Evolutionary conservation across 805 yeast genomes (phyloP).

Genomic region (Nakazawaea anatomiae): DNA sequence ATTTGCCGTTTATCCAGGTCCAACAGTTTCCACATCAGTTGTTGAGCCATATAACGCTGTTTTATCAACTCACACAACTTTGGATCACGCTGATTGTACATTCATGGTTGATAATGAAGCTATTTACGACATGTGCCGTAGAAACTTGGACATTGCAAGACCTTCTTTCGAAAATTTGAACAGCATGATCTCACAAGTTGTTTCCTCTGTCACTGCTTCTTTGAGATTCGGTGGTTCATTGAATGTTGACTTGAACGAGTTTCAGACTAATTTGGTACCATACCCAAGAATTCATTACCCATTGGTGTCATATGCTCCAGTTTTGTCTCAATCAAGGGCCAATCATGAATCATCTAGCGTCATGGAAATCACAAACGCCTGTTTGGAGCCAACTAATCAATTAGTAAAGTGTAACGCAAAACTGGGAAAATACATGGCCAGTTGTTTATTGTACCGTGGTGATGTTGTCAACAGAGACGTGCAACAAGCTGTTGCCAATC

Average conservation of each 20-base stretch:
- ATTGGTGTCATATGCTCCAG: constrained; percentile 88
- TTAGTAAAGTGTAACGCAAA: constrained; percentile 95
- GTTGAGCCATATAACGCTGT: constrained; percentile 95
- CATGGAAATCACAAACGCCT: constrained; percentile 83
- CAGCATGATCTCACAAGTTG: constrained; percentile 86
- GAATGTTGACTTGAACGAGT: constrained; percentile 89
- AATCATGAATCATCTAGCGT: constrained; percentile 86
- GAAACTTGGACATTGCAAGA: constrained; percentile 80
- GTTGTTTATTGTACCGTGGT: constrained; percentile 88
- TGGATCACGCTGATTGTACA: constrained; percentile 93
- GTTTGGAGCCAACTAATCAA: constrained; percentile 92
- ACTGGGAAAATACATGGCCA: constrained; percentile 90
- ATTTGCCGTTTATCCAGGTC: constrained; percentile 93
- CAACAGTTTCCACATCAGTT: constrained; percentile 85
- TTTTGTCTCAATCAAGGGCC: constrained; percentile 75
- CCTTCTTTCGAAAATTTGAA: constrained; percentile 77
- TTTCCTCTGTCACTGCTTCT: constrained; percentile 88
- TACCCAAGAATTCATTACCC: constrained; percentile 97
- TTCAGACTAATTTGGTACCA: constrained; percentile 92
- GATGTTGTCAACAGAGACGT: constrained; percentile 92
- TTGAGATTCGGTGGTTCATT: constrained; percentile 88
- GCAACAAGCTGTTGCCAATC: constrained; percentile 82
- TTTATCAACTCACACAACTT: constrained; percentile 84
- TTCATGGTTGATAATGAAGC: constrained; percentile 96
- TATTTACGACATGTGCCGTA: constrained; percentile 89